A percentile compares a stretch with the other conserved stretches of the same genome.
phyloP scores from a whole-genome alignment of 441 rosid species.

The Manihot esculenta region DNA sequence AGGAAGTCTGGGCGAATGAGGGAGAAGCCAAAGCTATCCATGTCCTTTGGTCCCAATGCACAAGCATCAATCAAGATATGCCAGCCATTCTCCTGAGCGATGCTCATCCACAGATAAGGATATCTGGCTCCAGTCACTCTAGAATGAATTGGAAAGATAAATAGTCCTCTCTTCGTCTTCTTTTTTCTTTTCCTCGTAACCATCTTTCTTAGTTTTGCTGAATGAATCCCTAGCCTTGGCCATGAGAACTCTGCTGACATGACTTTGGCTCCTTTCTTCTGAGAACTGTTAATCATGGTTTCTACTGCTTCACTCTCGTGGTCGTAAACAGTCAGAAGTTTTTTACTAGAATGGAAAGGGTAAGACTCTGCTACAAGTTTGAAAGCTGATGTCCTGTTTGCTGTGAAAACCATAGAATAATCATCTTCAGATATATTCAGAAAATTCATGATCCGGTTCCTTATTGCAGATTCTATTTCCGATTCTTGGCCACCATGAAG shows the following conservation, averaged over 20 bases:
- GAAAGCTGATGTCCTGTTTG: slow-evolving; percentile 85
- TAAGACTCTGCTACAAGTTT: slow-evolving; percentile 81
- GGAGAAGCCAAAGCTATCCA: slow-evolving; percentile 86
- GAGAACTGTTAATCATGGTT: slow-evolving; percentile 56
- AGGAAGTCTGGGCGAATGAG: slow-evolving; percentile 82
- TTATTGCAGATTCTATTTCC: slow-evolving; percentile 61
- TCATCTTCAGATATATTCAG: slow-evolving; percentile 70
- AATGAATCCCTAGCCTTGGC: slow-evolving; percentile 75
- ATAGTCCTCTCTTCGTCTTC: slow-evolving; percentile 65
- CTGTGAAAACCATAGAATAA: slow-evolving; percentile 85
- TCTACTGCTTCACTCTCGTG: slow-evolving; percentile 81
- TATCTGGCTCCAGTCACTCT: slow-evolving; percentile 79
- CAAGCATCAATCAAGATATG: slow-evolving; percentile 87
- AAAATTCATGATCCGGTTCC: slow-evolving; percentile 74
- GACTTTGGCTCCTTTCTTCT: slow-evolving; percentile 69
- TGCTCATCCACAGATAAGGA: slow-evolving; percentile 87
- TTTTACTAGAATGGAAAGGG: slow-evolving; percentile 59
- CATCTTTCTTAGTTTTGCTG: slow-evolving; percentile 63
- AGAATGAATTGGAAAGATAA: slow-evolving; percentile 88
- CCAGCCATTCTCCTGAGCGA: slow-evolving; percentile 91
- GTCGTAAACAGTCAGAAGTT: slow-evolving; percentile 82
- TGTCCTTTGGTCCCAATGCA: slow-evolving; percentile 88
- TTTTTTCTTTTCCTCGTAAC: slow-evolving; percentile 47
- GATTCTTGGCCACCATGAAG: slow-evolving; percentile 74
- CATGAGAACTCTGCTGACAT: slow-evolving; percentile 85